These are phyloP conservation scores for Panaeolus cyanescens DNA, from an alignment of 768 basidiomycete genomes.

Conservation along the genomic window DNA sequence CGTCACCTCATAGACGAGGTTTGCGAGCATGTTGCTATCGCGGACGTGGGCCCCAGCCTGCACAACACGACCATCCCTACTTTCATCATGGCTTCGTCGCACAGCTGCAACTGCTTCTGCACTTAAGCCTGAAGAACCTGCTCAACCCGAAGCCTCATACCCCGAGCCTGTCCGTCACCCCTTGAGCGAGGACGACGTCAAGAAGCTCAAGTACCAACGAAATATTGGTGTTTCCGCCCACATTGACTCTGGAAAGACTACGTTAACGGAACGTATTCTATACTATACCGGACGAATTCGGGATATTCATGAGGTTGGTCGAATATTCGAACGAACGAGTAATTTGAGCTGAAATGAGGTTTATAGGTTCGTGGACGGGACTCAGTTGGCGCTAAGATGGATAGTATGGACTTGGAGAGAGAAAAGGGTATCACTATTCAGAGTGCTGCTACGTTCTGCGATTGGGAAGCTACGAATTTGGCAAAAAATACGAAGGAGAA, in stretches of 20 bases:
- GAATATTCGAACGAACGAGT: conserved; percentile 19
- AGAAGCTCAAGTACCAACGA: conserved; percentile 72
- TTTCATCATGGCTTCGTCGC: conserved; percentile 29
- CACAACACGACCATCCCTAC: conserved; percentile 17
- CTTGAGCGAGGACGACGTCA: conserved; percentile 66
- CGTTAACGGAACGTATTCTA: conserved; percentile 92
- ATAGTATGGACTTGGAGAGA: conserved; percentile 97
- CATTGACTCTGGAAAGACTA: conserved; percentile 98
- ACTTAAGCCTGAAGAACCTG: conserved; percentile 31
- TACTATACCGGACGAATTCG: conserved; percentile 96
- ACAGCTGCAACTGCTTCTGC: conserved; percentile 48
- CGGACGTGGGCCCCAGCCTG: conserved; percentile 27
- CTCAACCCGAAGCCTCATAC: conserved; percentile 15
- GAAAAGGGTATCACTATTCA: conserved; percentile 99
- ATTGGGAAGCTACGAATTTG: conserved; percentile 81
- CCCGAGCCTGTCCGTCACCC: conserved; percentile 38
- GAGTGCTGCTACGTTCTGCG: conserved; percentile 97
- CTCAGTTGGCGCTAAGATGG: conserved; percentile 99
- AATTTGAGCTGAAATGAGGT: background rate
- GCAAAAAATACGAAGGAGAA: conserved; percentile 67
- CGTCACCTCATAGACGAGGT: background rate
- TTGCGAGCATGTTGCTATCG: conserved; percentile 21
- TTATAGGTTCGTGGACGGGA: conserved; percentile 87
- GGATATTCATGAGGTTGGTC: conserved; percentile 92
- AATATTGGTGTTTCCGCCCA: conserved; percentile 97